Evolutionary conservation across 345 rosid genomes (phyloP), one percentile per base, ranked within the genome.

Genomic region (Sisymbrium irio): DNA sequence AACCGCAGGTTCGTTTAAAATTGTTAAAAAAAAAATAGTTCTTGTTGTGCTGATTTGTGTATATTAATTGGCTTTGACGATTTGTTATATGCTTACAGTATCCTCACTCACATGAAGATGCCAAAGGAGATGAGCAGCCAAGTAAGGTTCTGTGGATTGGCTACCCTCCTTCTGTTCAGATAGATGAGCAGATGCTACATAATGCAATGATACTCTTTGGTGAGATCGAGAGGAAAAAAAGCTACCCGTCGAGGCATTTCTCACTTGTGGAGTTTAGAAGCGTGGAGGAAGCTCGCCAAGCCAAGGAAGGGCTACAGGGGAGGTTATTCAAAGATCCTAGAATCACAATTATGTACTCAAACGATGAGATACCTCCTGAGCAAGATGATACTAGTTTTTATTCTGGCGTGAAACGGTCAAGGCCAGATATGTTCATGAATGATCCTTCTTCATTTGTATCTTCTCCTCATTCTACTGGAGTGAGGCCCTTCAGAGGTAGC

Each of bases 201-300:
- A 96, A 96, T 85, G 93, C 96, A 25, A 87, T 96, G 97, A 96
- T 96, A 77, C 85, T 96, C 45, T 96, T 85, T 81, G 99, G 99
- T 22, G 99, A 96, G 89, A 96, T 96, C 73, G 98, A 92, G 86
- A 85, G 85, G 68, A 89, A 80, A 25, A 92, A 84, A 70, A 88
- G 96, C 65, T 92, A 85, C 60, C 97, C 94, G 41, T 77, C 90
- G 47, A 90, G 88, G 77, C 74, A 96, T 79, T 96, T 81, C 78
- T 84, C 98, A 41, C 90, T 92, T 80, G 98, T 92, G 74, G 98
- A 92, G 81, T 96, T 96, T 78, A 85, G 99, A 69, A 96, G 97
- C 65, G 85, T 85, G 28, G 97, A 89, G 77, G 99, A 96, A 85
- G 99, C 99, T 72, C 86, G 94, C 55, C 87, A 90, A 62, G 98